phyloP scores from a whole-genome alignment of 106 monocot species.

The Allium fistulosum region DNA sequence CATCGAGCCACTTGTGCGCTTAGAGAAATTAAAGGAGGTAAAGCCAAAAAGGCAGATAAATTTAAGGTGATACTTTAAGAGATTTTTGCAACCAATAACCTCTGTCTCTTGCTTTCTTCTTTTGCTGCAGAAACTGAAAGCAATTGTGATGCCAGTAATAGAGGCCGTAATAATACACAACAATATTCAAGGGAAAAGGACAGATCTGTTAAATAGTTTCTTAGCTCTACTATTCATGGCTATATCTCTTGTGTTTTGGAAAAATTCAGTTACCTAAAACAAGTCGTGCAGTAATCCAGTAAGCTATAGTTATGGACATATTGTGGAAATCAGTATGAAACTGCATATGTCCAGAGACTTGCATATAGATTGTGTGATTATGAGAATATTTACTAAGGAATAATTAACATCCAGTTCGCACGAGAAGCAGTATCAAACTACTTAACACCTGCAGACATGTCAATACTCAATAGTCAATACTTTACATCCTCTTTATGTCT shows the following conservation, averaged over 20 bases:
- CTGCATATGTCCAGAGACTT: too few relatives aligned
- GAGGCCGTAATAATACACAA: conserved; percentile 3
- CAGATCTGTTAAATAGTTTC: conserved; percentile 10
- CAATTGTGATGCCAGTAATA: neutral
- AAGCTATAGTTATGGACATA: too few relatives aligned
- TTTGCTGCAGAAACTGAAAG: conserved; percentile 9
- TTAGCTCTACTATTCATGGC: conserved; percentile 9
- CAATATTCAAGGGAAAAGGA: conserved; percentile 2
- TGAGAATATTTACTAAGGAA: too few relatives aligned
- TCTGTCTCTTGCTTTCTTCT: neutral
- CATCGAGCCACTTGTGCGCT: conserved; percentile 9
- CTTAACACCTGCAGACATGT: too few relatives aligned
- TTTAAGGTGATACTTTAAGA: neutral
- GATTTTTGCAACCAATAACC: neutral
- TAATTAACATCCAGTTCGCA: too few relatives aligned
- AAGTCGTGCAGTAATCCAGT: too few relatives aligned
- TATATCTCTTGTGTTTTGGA: conserved; percentile 11
- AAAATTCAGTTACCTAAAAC: neutral
- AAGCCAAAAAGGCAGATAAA: neutral
- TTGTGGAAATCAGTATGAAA: too few relatives aligned
- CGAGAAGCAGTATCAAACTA: too few relatives aligned
- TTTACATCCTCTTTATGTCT: too few relatives aligned
- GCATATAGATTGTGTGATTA: too few relatives aligned
- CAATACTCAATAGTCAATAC: too few relatives aligned
- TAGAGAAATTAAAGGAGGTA: conserved; percentile 15